A percentile compares a stretch with the other conserved stretches of the same genome.
Conservation (phyloP, 257 asterid genomes). For the Eucommia ulmoides region DNA sequence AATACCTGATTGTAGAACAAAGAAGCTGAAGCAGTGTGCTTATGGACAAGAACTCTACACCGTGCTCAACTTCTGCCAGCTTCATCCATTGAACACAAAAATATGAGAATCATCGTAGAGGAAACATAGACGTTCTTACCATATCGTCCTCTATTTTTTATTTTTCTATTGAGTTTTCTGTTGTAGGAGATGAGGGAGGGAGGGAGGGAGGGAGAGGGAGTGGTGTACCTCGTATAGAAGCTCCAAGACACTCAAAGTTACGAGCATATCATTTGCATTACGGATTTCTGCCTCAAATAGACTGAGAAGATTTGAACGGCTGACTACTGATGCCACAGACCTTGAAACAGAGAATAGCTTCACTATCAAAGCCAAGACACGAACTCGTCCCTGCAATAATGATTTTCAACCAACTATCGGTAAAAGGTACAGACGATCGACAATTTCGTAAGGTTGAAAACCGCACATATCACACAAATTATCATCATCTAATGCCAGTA, state of each 20-base stretch:
- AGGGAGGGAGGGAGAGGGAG: conserved; percentile 1
- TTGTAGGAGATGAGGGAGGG: neutral
- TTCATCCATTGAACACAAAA: conserved; percentile 25
- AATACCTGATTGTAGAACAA: conserved; percentile 74
- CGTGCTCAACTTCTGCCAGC: conserved; percentile 79
- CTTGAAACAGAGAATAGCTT: conserved; percentile 81
- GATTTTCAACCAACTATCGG: too few species aligned
- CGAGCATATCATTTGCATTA: conserved; percentile 57
- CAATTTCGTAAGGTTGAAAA: too few species aligned
- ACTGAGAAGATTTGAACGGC: conserved; percentile 55
- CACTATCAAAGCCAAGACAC: conserved; percentile 81
- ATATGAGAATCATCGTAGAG: neutral
- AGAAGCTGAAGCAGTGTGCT: conserved; percentile 69
- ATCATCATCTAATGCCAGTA: too few species aligned
- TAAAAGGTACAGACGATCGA: too few species aligned
- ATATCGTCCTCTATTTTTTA: neutral
- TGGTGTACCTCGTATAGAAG: conserved; percentile 67
- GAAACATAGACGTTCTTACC: neutral
- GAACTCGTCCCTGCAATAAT: conserved; percentile 73
- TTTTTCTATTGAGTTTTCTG: neutral
- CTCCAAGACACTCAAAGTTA: conserved; percentile 70
- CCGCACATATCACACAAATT: too few species aligned
- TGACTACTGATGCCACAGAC: conserved; percentile 58
- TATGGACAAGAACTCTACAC: conserved; percentile 69
- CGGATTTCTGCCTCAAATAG: conserved; percentile 70